Base-by-base conservation (phyloP, 2,329 filamentous ascomycete species). In the Aotearoamyces nothofagi region DNA sequence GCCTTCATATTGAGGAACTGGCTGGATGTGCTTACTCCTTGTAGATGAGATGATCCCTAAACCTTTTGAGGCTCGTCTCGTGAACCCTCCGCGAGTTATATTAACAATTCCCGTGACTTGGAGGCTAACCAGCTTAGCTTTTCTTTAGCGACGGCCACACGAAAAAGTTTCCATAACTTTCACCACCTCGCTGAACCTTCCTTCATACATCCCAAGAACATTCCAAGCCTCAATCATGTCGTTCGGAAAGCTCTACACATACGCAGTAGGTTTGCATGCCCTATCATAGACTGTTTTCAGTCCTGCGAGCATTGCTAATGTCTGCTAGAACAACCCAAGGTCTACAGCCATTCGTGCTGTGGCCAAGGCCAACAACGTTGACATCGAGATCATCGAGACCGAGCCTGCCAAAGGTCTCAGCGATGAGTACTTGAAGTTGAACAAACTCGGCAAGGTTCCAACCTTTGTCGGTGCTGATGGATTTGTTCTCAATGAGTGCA, bases 161-260 rank as follows among this genome's bases (percentile, higher is more conserved):
- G 16, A n/a, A 15, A 12, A 26, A 15, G 16, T 4, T 17, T 26
- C 12, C 11, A 26, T 17, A 6, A 16, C 14, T 15, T 17, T 29
- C 12, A n/a, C n/a, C n/a, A n/a, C n/a, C n/a, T n/a, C n/a, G n/a
- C n/a, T n/a, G n/a, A 9, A 24, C 6, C 10, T 26, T 26, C 11
- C 24, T 26, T 26, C 24, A 15, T 17, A 13, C 24, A 14, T 26
- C 15, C 13, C 9, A 26, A 16, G 16, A 11, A 14, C n/a, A 15
- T 51, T 9, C 20, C 6, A 17, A 5, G 17, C 22, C 22, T 29
- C 32, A 42, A 45, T 56, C 65, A 92, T 92, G 79, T 69, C 81
- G 56, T 96, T 98, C 72, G 90, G 90, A 66, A 98, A 92, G 69
- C 74, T 98, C 54, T 96, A 90, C 74, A 80, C 78, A 56, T 73